Conservation (phyloP, 2,329 filamentous ascomycete species). For the Ascochyta pisi region DNA sequence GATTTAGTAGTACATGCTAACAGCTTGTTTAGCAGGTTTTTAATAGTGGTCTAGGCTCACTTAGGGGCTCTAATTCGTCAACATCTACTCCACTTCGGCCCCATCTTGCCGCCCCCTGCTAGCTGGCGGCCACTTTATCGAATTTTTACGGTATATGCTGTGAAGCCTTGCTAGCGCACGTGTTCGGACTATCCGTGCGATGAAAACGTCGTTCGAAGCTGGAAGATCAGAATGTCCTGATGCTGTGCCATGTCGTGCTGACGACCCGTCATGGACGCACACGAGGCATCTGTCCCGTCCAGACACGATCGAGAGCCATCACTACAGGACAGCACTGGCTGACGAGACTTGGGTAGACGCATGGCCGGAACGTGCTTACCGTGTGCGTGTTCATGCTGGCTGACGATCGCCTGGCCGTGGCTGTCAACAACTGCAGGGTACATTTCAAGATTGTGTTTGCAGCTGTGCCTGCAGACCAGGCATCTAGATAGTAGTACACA, state of each 20-base stretch:
- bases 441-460: background rate
- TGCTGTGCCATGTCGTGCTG: conserved; percentile 9
- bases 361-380: conserved; percentile 4
- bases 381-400: conserved; percentile 4
- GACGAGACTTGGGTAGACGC: background rate
- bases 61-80: no score
- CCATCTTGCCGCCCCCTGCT: no score
- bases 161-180: conserved; percentile 19
- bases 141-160: background rate
- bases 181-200: conserved; percentile 1
- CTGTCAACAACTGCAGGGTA: conserved; percentile 22
- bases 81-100: no score
- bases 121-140: no score
- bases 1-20: no score
- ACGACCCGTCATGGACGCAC: background rate
- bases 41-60: no score
- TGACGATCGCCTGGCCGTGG: conserved; percentile 17
- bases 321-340: conserved; percentile 1
- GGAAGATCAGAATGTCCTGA: conserved; percentile 11
- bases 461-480: conserved; percentile 1
- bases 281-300: background rate
- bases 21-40: no score
- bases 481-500: conserved; percentile 5
- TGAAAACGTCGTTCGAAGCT: conserved; percentile 1
- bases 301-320: background rate